phyloP scores from a whole-genome alignment of 1,139 yeast genomes.

The Sugiyamaella novakii region DNA sequence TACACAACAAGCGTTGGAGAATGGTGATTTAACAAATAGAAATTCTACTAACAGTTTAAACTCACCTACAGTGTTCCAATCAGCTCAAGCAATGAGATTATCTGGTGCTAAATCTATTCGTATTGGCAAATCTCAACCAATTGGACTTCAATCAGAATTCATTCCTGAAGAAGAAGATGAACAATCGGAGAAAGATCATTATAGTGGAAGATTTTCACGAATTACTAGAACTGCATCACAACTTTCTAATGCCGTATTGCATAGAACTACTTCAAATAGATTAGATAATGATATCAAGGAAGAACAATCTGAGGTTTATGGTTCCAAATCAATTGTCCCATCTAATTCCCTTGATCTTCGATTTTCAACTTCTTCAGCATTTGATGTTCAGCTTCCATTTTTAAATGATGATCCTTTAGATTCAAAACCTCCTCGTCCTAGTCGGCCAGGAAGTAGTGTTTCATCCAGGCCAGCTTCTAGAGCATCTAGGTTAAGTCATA shows the following conservation, averaged over 20 bases:
- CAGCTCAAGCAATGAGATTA: slow-evolving; percentile 28
- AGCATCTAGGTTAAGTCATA: slow-evolving; percentile 13
- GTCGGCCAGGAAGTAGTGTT: not conserved
- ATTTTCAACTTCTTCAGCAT: slow-evolving; percentile 29
- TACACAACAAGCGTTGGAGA: slow-evolving; percentile 9
- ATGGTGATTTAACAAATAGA: slow-evolving; percentile 8
- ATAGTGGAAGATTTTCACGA: not conserved
- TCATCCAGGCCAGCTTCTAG: slow-evolving; percentile 16
- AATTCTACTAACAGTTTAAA: slow-evolving; percentile 17
- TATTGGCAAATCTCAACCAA: slow-evolving; percentile 29
- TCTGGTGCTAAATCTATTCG: slow-evolving; percentile 33
- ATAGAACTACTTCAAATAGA: not conserved
- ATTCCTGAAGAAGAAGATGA: slow-evolving; percentile 27
- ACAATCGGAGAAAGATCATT: not conserved
- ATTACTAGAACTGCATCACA: slow-evolving; percentile 1
- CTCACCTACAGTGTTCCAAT: slow-evolving; percentile 16
- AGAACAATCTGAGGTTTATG: not conserved
- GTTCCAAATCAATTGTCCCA: not conserved
- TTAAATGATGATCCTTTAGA: slow-evolving; percentile 4
- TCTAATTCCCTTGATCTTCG: slow-evolving; percentile 13
- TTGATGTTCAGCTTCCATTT: slow-evolving; percentile 22
- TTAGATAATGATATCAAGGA: not conserved
- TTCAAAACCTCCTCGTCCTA: not conserved
- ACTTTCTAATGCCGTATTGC: not conserved
- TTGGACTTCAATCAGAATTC: slow-evolving; percentile 31